Evolutionary conservation across 345 rosid species (phyloP).

Genomic region (Citrus cavaleriei): DNA sequence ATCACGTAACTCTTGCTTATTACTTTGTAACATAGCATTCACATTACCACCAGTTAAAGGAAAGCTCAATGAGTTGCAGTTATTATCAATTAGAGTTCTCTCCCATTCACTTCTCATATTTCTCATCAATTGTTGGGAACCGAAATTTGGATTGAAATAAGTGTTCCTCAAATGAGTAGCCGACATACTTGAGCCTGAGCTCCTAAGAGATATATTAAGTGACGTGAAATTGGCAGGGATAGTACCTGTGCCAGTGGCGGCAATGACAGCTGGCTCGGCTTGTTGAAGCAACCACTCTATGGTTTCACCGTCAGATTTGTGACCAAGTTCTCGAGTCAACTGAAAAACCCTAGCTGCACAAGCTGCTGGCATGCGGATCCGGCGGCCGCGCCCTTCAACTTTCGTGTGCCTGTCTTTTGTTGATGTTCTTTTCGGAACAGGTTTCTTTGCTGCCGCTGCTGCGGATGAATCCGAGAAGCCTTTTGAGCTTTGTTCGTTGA

Average conservation of each 20-base stretch:
- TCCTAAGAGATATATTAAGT: conserved; percentile 79
- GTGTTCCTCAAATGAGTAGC: conserved; percentile 61
- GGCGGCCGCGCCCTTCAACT: conserved; percentile 93
- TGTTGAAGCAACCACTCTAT: conserved; percentile 88
- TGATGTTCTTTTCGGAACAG: conserved; percentile 67
- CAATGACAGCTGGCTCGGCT: conserved; percentile 88
- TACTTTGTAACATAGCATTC: conserved; percentile 28
- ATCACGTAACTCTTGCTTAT: conserved; percentile 35
- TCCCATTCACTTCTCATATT: conserved; percentile 32
- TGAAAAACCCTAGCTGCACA: conserved; percentile 96
- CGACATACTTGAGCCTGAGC: conserved; percentile 72
- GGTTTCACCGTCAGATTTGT: conserved; percentile 89
- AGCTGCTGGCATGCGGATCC: conserved; percentile 94
- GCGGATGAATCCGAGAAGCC: conserved; percentile 3
- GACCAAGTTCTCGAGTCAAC: conserved; percentile 86
- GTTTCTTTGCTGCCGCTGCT: conserved; percentile 36
- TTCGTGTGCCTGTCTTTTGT: conserved; percentile 92
- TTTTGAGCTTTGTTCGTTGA: neutral
- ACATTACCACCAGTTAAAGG: conserved; percentile 11
- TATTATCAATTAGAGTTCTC: conserved; percentile 20
- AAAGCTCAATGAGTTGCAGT: conserved; percentile 13
- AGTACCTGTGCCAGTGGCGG: conserved; percentile 93
- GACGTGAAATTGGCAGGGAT: conserved; percentile 91
- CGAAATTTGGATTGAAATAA: conserved; percentile 41
- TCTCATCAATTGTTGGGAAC: conserved; percentile 28